Conservation (phyloP, 768 basidiomycete species). For the Antrodiella citrinella region DNA sequence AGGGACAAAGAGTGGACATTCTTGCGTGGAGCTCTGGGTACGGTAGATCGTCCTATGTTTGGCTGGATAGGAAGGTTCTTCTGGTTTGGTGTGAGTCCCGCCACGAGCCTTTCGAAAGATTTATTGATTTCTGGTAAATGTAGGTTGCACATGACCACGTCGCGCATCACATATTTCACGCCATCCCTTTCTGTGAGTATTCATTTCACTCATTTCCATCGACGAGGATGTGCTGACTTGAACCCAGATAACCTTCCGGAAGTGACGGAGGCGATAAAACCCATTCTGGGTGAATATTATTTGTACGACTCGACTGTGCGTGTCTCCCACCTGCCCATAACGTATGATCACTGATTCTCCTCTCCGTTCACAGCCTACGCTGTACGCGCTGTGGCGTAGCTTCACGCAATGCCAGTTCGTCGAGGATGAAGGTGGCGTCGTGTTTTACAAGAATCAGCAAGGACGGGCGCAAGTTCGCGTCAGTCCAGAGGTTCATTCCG, state of each 20-base stretch:
- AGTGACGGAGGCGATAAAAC: constrained; percentile 23
- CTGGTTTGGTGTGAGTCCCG: constrained; percentile 22
- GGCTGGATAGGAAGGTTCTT: constrained; percentile 26
- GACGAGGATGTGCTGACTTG: not conserved
- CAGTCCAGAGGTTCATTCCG: too few relatives aligned
- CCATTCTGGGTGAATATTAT: constrained; percentile 23
- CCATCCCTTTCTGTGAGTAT: constrained; percentile 14
- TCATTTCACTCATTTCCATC: not conserved
- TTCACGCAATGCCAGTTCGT: constrained; percentile 26
- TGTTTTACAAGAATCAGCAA: constrained; percentile 24
- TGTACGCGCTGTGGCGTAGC: constrained; percentile 23
- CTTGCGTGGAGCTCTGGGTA: constrained; percentile 23
- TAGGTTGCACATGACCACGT: constrained; percentile 25
- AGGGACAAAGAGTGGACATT: constrained; percentile 19
- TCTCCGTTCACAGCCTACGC: constrained; percentile 10
- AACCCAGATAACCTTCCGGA: constrained; percentile 20
- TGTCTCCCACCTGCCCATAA: not conserved
- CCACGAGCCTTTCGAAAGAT: not conserved
- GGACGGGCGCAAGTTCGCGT: too few relatives aligned
- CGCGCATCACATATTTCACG: constrained; percentile 25
- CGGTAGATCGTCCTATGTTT: constrained; percentile 24
- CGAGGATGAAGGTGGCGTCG: constrained; percentile 22
- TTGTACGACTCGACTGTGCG: constrained; percentile 20
- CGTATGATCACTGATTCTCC: not conserved
- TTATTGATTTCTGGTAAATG: not conserved